Base-by-base conservation (phyloP, 768 basidiomycete species). In the Cystoderma amianthinum region DNA sequence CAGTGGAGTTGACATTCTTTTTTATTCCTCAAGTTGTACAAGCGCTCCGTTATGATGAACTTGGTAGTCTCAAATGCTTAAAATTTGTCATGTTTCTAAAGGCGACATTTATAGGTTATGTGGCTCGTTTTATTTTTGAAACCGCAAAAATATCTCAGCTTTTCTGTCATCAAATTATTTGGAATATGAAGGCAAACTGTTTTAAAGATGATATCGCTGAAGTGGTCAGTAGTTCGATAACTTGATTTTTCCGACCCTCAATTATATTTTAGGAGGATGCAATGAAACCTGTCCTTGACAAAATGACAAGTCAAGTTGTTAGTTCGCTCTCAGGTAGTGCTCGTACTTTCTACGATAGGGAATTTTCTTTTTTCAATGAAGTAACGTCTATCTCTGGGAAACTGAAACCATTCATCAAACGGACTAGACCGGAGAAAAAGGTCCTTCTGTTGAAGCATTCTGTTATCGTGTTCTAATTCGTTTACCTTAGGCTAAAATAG, bases 171-270 rank as follows among this genome's bases (percentile, higher is more conserved):
- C 96, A 99, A 65, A 98, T 98, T 48, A 90, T 99, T 47, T 99
- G 96, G 96, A 99, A 98, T 59, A 98, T 98, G 96, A 95, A 95
- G 54, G 96, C 96, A 3, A 99, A 99, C 54, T 92, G 88, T 47
- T 96, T 81, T 60, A 90, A 86, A 52, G 95, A 93, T 52, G 96
- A 98, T 53, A 67, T 72, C 5, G 90, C 80, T 11, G 93, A 94
- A 59, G 70, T 86, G 44, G 91, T 88, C 52, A 38, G 78, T 67
- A 2, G n/a, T n/a, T n/a, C n/a, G n/a, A n/a, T 44, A 25, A 32
- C 46, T 22, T 45, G 16, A 46, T 10, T 25, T 25, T 36, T 10
- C n/a, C n/a, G n/a, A n/a, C n/a, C n/a, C n/a, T n/a, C n/a, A n/a
- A n/a, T n/a, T n/a, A n/a, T 13, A 46, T 45, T 43, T 5, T 50